These are phyloP conservation scores for Polytrichum commune DNA, from an alignment of 225 moss, liverwort and hornwort species.

Conservation along the genomic window DNA sequence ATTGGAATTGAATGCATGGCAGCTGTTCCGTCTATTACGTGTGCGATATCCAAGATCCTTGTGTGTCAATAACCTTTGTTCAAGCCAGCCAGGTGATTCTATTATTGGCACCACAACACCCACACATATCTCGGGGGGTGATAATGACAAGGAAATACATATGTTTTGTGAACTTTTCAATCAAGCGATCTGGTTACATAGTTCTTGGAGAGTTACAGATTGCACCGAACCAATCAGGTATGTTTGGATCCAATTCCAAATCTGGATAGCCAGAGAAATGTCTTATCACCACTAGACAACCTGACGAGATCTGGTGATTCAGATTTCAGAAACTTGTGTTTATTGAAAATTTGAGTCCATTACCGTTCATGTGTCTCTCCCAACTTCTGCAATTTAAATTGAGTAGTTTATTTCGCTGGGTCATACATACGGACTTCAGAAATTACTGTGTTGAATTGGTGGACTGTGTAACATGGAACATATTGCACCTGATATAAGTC, in stretches of 20 bases:
- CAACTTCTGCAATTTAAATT: background rate
- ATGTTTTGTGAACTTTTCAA: conserved; percentile 56
- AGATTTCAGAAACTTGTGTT: no score
- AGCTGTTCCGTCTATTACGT: conserved; percentile 50
- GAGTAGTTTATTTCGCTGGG: background rate
- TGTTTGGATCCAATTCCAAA: background rate
- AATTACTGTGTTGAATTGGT: no score
- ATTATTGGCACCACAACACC: conserved; percentile 10
- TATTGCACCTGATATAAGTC: background rate
- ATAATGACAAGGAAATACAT: conserved; percentile 31
- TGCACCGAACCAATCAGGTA: conserved; percentile 28
- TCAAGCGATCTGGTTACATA: conserved; percentile 47
- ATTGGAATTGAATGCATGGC: conserved; percentile 81
- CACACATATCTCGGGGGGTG: conserved; percentile 16
- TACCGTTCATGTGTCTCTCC: background rate
- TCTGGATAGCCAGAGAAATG: conserved; percentile 6
- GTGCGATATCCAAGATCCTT: conserved; percentile 60
- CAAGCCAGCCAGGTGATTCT: conserved; percentile 16
- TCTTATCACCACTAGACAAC: background rate
- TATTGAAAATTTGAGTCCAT: no score
- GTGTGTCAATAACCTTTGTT: conserved; percentile 34
- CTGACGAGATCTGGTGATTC: no score
- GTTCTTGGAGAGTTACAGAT: conserved; percentile 44
- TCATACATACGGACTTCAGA: background rate
- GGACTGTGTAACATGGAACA: background rate